phyloP scores from a whole-genome alignment of 306 rosid genomes.

The Argentina anserina region DNA sequence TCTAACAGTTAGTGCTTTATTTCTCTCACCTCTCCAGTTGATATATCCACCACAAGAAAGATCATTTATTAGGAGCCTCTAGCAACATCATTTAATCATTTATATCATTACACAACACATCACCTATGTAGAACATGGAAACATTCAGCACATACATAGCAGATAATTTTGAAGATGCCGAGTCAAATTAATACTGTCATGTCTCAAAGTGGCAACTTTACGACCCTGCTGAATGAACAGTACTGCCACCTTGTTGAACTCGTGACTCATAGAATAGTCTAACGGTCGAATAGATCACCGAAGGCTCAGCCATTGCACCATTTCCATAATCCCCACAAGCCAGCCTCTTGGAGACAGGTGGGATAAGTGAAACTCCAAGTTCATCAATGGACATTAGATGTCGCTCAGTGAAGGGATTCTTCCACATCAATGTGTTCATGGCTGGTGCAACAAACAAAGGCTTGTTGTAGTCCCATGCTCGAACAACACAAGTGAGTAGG shows the following conservation, averaged over 20 bases:
- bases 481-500: constrained; percentile 64
- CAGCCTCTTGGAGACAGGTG: constrained; percentile 66
- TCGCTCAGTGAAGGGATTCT: constrained; percentile 64
- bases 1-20: no score
- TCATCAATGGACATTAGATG: constrained; percentile 56
- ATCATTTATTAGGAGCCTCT: no score
- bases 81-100: neutral
- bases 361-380: constrained; percentile 66
- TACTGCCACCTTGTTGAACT: constrained; percentile 44
- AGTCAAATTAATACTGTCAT: constrained; percentile 13
- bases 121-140: neutral
- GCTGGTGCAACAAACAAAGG: constrained; percentile 81
- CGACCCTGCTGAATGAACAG: constrained; percentile 21
- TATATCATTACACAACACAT: neutral
- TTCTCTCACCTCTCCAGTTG: no score
- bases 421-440: constrained; percentile 74
- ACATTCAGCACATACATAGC: neutral
- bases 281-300: constrained; percentile 75
- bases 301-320: constrained; percentile 98
- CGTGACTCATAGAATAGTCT: constrained; percentile 66
- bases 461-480: constrained; percentile 85
- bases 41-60: no score
- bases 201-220: constrained; percentile 1
- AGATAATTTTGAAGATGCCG: neutral
- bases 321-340: constrained; percentile 89